These are phyloP conservation scores for Talaromyces sp. DNA, from an alignment of 2,329 filamentous ascomycete genomes.

Conservation along the genomic window DNA sequence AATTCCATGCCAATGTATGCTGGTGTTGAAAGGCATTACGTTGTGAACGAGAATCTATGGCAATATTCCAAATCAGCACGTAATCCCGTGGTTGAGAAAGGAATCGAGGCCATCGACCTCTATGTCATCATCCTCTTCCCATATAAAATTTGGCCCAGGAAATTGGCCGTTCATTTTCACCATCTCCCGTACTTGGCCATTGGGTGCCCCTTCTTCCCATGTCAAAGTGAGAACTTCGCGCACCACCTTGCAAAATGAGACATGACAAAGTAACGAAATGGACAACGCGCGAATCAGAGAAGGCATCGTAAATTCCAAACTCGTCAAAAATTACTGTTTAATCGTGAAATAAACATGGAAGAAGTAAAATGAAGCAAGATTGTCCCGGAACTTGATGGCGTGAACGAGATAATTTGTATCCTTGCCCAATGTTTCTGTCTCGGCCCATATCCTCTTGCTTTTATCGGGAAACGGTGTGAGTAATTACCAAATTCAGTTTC, in stretches of 20 bases:
- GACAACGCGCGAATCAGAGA: background rate
- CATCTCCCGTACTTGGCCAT: constrained; percentile 26
- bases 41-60: constrained; percentile 26
- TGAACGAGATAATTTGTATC: background rate
- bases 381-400: background rate
- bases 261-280: background rate
- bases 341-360: background rate
- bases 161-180: constrained; percentile 29
- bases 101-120: constrained; percentile 9
- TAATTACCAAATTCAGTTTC: background rate
- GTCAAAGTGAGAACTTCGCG: constrained; percentile 21
- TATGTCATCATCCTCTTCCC: constrained; percentile 24
- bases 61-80: background rate
- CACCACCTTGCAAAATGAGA: constrained; percentile 17
- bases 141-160: constrained; percentile 24
- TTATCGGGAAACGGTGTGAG: background rate
- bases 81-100: background rate
- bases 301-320: background rate
- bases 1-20: constrained; percentile 36
- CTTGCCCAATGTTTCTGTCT: background rate
- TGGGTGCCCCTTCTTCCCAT: constrained; percentile 26
- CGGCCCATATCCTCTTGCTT: background rate
- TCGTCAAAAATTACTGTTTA: background rate
- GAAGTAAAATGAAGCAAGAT: background rate
- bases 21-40: constrained; percentile 23